Conservation (phyloP, 1,284 basidiomycete genomes). For the Papiliotrema nemorosa region DNA sequence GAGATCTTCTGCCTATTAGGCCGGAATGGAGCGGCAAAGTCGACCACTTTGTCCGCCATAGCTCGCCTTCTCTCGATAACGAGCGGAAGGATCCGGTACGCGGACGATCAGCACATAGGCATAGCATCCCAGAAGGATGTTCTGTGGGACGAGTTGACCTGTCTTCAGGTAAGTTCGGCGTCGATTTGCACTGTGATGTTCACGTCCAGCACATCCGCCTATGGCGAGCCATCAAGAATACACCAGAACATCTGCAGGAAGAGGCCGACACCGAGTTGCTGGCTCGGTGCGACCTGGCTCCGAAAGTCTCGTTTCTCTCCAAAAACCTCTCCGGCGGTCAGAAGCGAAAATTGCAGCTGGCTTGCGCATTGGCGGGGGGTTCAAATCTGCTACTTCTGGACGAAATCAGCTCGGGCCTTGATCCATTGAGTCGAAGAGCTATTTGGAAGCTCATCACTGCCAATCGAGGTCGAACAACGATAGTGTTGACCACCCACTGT, state of each 20-base stretch:
- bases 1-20: constrained; percentile 64
- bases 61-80: constrained; percentile 61
- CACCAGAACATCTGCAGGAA: constrained; percentile 46
- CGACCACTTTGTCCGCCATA: constrained; percentile 65
- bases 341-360: constrained; percentile 74
- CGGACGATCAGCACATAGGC: constrained; percentile 53
- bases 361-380: constrained; percentile 67
- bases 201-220: constrained; percentile 61
- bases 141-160: constrained; percentile 70
- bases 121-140: constrained; percentile 81
- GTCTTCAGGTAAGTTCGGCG: constrained; percentile 46
- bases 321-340: constrained; percentile 70
- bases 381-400: constrained; percentile 64
- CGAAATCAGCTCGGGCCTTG: constrained; percentile 72
- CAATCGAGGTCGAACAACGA: constrained; percentile 62
- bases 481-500: constrained; percentile 68
- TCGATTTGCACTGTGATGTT: background rate
- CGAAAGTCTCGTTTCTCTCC: constrained; percentile 65
- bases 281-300: constrained; percentile 64
- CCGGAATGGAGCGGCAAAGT: constrained; percentile 67
- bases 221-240: constrained; percentile 69
- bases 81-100: constrained; percentile 62
- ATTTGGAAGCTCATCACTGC: constrained; percentile 69
- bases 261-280: constrained; percentile 59
- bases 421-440: constrained; percentile 70